Conservation (phyloP, 148 eudicot genomes). For the Chenopodium album region DNA sequence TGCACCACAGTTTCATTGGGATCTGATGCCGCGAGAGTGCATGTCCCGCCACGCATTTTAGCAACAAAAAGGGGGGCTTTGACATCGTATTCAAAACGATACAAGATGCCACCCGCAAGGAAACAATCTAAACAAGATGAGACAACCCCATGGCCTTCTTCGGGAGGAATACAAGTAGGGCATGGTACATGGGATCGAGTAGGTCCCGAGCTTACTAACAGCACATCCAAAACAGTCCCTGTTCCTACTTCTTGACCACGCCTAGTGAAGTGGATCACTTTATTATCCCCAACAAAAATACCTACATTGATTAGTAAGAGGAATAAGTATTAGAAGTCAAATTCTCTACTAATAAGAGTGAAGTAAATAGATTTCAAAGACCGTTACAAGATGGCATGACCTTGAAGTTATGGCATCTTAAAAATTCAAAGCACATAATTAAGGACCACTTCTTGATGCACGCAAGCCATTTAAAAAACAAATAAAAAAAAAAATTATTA, state of each 20-base stretch:
- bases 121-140: slow-evolving; percentile 75
- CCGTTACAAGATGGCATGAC: neutral
- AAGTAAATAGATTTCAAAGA: neutral
- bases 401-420: neutral
- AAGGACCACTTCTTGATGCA: neutral
- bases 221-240: slow-evolving; percentile 65
- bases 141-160: slow-evolving; percentile 64
- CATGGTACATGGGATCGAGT: slow-evolving; percentile 48
- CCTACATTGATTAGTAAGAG: slow-evolving; percentile 35
- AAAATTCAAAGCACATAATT: neutral
- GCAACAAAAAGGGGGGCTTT: slow-evolving; percentile 65
- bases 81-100: slow-evolving; percentile 69
- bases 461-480: neutral
- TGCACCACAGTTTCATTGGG: slow-evolving; percentile 48
- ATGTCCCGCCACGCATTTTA: slow-evolving; percentile 80
- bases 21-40: slow-evolving; percentile 69
- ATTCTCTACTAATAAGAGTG: neutral
- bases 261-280: slow-evolving; percentile 87
- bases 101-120: slow-evolving; percentile 65
- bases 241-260: slow-evolving; percentile 89
- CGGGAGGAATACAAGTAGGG: slow-evolving; percentile 53
- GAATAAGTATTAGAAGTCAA: slow-evolving; percentile 4
- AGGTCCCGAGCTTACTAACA: slow-evolving; percentile 77
- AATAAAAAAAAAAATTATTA: neutral
- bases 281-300: slow-evolving; percentile 65